These are phyloP conservation scores for Cantharellus anzutake DNA, from an alignment of 768 basidiomycete species.

Conservation along the genomic window DNA sequence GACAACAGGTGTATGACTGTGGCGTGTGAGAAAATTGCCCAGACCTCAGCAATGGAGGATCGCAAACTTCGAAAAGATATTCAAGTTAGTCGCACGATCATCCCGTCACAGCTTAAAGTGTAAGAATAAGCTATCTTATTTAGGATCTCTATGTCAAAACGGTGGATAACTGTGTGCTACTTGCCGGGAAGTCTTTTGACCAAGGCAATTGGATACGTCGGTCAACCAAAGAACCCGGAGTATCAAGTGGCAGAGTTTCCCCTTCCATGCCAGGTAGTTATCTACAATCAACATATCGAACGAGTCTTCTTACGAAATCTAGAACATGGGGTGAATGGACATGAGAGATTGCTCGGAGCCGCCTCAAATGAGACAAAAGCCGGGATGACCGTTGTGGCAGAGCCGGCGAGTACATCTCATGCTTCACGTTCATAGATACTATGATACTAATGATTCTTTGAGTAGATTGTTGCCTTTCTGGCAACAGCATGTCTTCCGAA, in stretches of 20 bases:
- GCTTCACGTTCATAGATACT: not conserved
- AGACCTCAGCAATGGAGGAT: slow-evolving; percentile 86
- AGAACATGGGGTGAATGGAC: too few relatives aligned
- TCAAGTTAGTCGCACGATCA: slow-evolving; percentile 29
- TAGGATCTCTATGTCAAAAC: slow-evolving; percentile 76
- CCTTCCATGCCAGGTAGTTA: not conserved
- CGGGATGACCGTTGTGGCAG: not conserved
- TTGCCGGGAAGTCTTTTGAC: slow-evolving; percentile 55
- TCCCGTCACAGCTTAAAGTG: not conserved
- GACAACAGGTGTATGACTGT: slow-evolving; percentile 47
- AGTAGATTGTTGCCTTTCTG: not conserved
- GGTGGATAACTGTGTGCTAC: slow-evolving; percentile 56
- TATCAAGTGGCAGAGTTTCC: slow-evolving; percentile 40
- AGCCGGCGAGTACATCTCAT: not conserved
- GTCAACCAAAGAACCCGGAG: slow-evolving; percentile 38
- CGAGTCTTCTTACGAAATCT: not conserved
- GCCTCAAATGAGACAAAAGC: not conserved
- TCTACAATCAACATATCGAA: not conserved
- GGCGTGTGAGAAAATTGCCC: slow-evolving; percentile 64
- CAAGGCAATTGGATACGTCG: slow-evolving; percentile 66
- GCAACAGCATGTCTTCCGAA: slow-evolving; percentile 30
- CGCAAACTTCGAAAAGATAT: slow-evolving; percentile 71
- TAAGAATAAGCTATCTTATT: not conserved
- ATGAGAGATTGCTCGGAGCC: too few relatives aligned
- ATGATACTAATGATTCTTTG: not conserved